Evolutionary conservation across 192 early-diverging fungal species (phyloP).

Genomic region (Coemansia sp.): DNA sequence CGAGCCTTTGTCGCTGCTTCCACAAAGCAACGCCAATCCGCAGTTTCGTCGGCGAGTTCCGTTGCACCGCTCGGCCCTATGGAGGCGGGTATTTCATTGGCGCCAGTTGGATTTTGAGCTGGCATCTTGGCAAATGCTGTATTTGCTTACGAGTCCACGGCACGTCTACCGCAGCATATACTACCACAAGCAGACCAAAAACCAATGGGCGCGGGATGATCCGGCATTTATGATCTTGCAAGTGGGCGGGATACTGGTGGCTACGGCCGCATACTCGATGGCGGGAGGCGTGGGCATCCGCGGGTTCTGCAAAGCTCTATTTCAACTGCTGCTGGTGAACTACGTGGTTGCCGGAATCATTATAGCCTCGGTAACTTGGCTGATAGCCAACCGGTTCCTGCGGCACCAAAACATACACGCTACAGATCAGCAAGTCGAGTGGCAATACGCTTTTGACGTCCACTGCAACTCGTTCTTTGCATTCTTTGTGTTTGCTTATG

Average conservation of each 20-base stretch:
- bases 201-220: slow-evolving; percentile 97
- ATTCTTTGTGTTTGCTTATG: slow-evolving; percentile 81
- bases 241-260: slow-evolving; percentile 54
- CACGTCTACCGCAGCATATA: slow-evolving; percentile 85
- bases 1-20: slow-evolving; percentile 29
- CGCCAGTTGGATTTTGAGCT: slow-evolving; percentile 50
- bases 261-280: slow-evolving; percentile 28
- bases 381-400: slow-evolving; percentile 77
- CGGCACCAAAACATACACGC: slow-evolving; percentile 73
- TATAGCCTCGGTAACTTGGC: slow-evolving; percentile 39
- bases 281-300: slow-evolving; percentile 33
- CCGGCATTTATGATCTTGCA: slow-evolving; percentile 88
- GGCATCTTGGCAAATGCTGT: slow-evolving; percentile 51
- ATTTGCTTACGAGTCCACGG: slow-evolving; percentile 42
- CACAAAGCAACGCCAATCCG: slow-evolving; percentile 17
- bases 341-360: slow-evolving; percentile 21
- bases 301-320: slow-evolving; percentile 33
- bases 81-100: slow-evolving; percentile 46
- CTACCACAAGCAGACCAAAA: slow-evolving; percentile 98
- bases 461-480: slow-evolving; percentile 97
- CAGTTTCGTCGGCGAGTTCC: slow-evolving; percentile 35
- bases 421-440: slow-evolving; percentile 86
- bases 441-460: slow-evolving; percentile 95
- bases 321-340: slow-evolving; percentile 43
- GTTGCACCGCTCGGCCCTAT: slow-evolving; percentile 41